Evolutionary conservation across 805 yeast genomes (phyloP).

Genomic region (Blastobotrys parvus): DNA sequence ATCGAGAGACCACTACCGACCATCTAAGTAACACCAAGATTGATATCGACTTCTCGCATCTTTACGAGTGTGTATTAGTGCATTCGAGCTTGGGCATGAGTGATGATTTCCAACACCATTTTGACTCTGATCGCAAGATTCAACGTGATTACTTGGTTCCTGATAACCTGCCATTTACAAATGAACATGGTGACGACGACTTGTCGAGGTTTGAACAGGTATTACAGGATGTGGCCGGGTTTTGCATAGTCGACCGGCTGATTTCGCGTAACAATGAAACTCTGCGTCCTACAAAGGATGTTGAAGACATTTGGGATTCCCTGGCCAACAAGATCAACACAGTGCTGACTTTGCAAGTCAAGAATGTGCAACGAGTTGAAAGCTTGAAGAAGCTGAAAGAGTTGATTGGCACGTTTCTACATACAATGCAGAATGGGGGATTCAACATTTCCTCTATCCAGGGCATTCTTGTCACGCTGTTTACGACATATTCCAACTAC

Average conservation of each 20-base stretch:
- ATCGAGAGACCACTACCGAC: constrained; percentile 48
- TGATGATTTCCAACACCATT: constrained; percentile 51
- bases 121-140: constrained; percentile 61
- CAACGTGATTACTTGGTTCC: constrained; percentile 65
- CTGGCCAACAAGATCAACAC: constrained; percentile 33
- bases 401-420: constrained; percentile 59
- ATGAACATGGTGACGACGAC: constrained; percentile 32
- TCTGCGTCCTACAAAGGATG: constrained; percentile 51
- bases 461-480: constrained; percentile 48
- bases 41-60: constrained; percentile 55
- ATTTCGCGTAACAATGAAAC: constrained; percentile 52
- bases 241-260: constrained; percentile 66
- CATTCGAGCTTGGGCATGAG: constrained; percentile 64
- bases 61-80: constrained; percentile 77
- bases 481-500: constrained; percentile 52
- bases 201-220: constrained; percentile 27
- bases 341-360: constrained; percentile 26
- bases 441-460: constrained; percentile 54
- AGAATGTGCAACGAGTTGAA: constrained; percentile 26
- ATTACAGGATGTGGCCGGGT: constrained; percentile 54
- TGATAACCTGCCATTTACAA: constrained; percentile 40
- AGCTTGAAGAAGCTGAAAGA: constrained; percentile 47
- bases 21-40: constrained; percentile 40
- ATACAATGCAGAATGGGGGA: constrained; percentile 66
- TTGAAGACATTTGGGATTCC: constrained; percentile 71